phyloP scores from a whole-genome alignment of 2,329 filamentous ascomycete species.

The Microcyclospora pomicola region DNA sequence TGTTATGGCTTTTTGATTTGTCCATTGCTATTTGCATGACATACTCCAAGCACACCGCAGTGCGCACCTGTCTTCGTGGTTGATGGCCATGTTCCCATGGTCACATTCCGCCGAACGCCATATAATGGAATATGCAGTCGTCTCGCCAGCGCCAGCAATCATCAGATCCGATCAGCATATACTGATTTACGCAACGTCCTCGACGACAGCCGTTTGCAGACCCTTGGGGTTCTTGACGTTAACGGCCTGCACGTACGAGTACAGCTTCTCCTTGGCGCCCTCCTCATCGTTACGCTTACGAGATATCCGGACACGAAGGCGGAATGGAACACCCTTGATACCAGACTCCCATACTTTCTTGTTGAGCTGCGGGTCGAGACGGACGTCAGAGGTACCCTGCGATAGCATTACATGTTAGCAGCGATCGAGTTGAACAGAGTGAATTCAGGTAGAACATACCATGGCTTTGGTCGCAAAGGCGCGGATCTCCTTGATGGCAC shows the following conservation, averaged over 20 bases:
- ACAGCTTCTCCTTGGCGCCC: conserved; percentile 98
- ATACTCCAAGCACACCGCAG: no score
- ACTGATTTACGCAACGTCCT: conserved; percentile 38
- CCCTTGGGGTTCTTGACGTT: conserved; percentile 99
- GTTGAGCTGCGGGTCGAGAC: conserved; percentile 96
- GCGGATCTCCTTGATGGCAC: conserved; percentile 99
- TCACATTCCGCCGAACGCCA: no score
- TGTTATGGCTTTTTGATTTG: no score
- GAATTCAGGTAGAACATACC: conserved; percentile 49
- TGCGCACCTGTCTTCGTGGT: no score
- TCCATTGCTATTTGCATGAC: no score
- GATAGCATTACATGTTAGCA: conserved; percentile 1
- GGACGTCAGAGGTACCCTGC: conserved; percentile 92
- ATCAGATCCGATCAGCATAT: no score
- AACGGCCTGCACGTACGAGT: conserved; percentile 98
- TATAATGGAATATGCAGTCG: no score
- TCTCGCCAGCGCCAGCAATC: no score
- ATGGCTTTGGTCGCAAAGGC: conserved; percentile 84
- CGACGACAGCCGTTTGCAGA: conserved; percentile 79
- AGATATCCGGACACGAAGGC: conserved; percentile 94
- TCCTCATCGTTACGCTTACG: conserved; percentile 99
- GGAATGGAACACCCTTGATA: conserved; percentile 97
- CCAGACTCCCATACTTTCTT: conserved; percentile 99
- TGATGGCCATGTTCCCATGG: no score
- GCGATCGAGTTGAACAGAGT: conserved; percentile 6